Evolutionary conservation across 2,329 filamentous ascomycete genomes (phyloP).

Genomic region (Penicillium sp.): DNA sequence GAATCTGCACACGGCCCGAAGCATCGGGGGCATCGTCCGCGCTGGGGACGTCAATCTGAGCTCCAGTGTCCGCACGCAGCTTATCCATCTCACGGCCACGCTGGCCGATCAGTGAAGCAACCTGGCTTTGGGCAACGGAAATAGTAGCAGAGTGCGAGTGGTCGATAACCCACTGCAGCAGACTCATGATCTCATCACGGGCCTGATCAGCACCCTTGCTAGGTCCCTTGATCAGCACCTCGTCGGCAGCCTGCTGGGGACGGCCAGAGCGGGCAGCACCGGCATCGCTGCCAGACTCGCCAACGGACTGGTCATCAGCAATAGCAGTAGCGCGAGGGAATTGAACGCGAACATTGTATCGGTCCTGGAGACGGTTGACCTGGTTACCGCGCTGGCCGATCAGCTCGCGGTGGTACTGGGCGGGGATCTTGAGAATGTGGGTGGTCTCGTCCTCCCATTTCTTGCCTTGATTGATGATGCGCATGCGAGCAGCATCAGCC

Average conservation of each 20-base stretch:
- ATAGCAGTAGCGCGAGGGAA: constrained; percentile 69
- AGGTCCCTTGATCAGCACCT: constrained; percentile 87
- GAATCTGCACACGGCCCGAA: constrained; percentile 76
- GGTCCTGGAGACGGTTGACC: constrained; percentile 87
- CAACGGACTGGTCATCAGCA: constrained; percentile 70
- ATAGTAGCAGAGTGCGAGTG: constrained; percentile 79
- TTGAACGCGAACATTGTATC: constrained; percentile 92
- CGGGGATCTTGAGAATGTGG: constrained; percentile 83
- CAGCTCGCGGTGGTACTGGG: constrained; percentile 90
- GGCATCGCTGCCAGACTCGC: constrained; percentile 69
- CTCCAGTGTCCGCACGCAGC: constrained; percentile 79
- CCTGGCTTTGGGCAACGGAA: constrained; percentile 84
- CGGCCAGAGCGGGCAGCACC: constrained; percentile 61
- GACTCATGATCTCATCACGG: constrained; percentile 83
- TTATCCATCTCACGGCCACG: constrained; percentile 90
- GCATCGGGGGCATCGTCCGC: constrained; percentile 69
- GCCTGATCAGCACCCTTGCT: constrained; percentile 91
- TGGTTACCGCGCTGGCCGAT: constrained; percentile 86
- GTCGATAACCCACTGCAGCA: constrained; percentile 87
- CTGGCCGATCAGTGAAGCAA: constrained; percentile 91
- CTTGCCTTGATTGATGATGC: constrained; percentile 77
- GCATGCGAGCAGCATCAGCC: constrained; percentile 79
- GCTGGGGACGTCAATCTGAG: constrained; percentile 88
- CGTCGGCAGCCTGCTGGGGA: constrained; percentile 76
- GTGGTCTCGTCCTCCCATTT: constrained; percentile 90